phyloP scores from a whole-genome alignment of 2,329 filamentous ascomycete genomes.

The Penicillium sp. region DNA sequence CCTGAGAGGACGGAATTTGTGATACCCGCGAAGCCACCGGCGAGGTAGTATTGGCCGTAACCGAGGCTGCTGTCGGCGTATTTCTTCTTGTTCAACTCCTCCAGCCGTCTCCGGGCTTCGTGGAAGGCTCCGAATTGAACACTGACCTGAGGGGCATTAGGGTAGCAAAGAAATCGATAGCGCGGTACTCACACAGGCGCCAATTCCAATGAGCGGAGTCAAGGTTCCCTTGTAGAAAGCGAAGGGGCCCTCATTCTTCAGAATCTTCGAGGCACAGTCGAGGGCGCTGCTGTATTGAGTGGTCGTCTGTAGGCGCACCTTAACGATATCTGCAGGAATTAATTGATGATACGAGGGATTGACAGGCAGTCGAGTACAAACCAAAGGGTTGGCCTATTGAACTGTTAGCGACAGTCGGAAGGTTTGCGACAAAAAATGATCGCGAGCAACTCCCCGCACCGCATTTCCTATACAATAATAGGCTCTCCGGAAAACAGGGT shows the following conservation, averaged over 20 bases:
- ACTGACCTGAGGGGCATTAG: constrained; percentile 60
- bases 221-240: constrained; percentile 99
- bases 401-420: constrained; percentile 32
- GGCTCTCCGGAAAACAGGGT: background rate
- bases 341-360: constrained; percentile 16
- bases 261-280: constrained; percentile 81
- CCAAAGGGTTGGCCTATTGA: constrained; percentile 67
- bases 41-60: constrained; percentile 85
- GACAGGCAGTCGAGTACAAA: constrained; percentile 41
- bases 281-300: constrained; percentile 79
- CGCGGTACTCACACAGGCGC: constrained; percentile 74
- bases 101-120: constrained; percentile 83
- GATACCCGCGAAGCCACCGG: constrained; percentile 90
- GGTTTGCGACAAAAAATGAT: background rate
- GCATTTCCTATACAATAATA: background rate
- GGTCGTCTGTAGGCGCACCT: constrained; percentile 93
- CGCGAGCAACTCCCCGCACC: constrained; percentile 3
- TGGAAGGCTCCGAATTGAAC: constrained; percentile 98
- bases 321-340: constrained; percentile 76
- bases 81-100: constrained; percentile 68
- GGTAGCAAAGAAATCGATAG: background rate
- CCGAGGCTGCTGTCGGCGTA: constrained; percentile 59
- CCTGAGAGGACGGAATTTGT: constrained; percentile 87
- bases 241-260: constrained; percentile 80
- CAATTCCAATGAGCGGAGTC: constrained; percentile 92